Evolutionary conservation across 495 filamentous ascomycete genomes (phyloP).

Genomic region (Xanthoparmelia taractica): DNA sequence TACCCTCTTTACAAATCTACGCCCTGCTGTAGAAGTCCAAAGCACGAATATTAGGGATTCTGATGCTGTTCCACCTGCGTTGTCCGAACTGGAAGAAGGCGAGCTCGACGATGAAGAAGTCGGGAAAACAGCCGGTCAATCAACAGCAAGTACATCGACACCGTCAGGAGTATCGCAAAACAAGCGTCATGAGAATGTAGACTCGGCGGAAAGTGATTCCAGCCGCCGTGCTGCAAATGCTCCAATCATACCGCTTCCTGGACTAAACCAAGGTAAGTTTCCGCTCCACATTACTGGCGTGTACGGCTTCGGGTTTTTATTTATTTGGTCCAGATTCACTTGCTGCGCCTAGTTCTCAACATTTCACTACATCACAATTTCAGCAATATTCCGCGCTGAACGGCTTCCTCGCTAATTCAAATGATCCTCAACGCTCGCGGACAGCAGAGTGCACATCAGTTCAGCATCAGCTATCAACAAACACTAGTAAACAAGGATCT

Average conservation of each 20-base stretch:
- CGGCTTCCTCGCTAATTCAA: not conserved
- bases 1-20: not conserved
- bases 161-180: constrained; percentile 2
- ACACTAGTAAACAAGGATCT: not conserved
- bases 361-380: not conserved
- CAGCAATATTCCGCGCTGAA: constrained; percentile 3
- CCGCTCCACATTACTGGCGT: not conserved
- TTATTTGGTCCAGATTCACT: not conserved
- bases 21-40: not conserved
- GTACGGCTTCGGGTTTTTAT: not conserved
- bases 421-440: not conserved
- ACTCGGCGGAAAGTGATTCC: not conserved
- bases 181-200: not conserved
- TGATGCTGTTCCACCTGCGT: not conserved
- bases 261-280: not conserved
- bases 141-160: constrained; percentile 13
- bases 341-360: not conserved
- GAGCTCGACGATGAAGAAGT: constrained; percentile 64
- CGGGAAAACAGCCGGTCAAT: constrained; percentile 30
- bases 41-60: not conserved
- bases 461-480: not conserved
- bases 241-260: not conserved
- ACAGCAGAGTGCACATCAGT: not conserved
- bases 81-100: constrained; percentile 54
- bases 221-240: not conserved